Evolutionary conservation across 2,329 filamentous ascomycete genomes (phyloP).

Genomic region (Phialemoniopsis sp.): DNA sequence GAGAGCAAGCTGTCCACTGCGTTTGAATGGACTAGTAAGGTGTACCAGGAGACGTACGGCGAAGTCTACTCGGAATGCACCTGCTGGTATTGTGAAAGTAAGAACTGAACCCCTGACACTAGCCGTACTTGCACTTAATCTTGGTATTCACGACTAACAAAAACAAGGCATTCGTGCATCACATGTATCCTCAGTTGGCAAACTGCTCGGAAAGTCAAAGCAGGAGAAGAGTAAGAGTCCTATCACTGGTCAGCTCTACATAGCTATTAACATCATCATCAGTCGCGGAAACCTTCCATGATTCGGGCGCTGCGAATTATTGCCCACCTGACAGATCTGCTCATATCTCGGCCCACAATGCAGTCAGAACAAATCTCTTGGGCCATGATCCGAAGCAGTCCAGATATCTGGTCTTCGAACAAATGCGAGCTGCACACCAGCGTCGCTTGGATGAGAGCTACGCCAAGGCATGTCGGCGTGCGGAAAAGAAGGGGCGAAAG

Average conservation of each 20-base stretch:
- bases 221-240: slow-evolving; percentile 34
- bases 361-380: slow-evolving; percentile 36
- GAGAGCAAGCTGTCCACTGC: slow-evolving; percentile 57
- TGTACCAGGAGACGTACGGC: slow-evolving; percentile 60
- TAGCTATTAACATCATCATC: not conserved
- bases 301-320: slow-evolving; percentile 40
- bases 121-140: not conserved
- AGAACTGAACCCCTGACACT: slow-evolving; percentile 1
- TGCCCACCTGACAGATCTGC: slow-evolving; percentile 54
- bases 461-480: slow-evolving; percentile 43
- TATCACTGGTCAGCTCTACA: slow-evolving; percentile 5
- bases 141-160: slow-evolving; percentile 6
- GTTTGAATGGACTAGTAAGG: slow-evolving; percentile 71
- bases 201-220: slow-evolving; percentile 38
- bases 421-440: slow-evolving; percentile 27
- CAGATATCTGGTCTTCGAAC: slow-evolving; percentile 10
- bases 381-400: slow-evolving; percentile 7
- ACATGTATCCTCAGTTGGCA: slow-evolving; percentile 42
- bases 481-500: slow-evolving; percentile 42
- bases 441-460: slow-evolving; percentile 50
- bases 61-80: slow-evolving; percentile 73
- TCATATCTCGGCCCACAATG: slow-evolving; percentile 72
- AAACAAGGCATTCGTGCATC: slow-evolving; percentile 47
- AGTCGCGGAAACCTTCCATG: slow-evolving; percentile 40
- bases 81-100: slow-evolving; percentile 78